Evolutionary conservation across 1,284 basidiomycete genomes (phyloP), one percentile per base, ranked within the genome.

Genomic region (Acaromyces ingoldii): DNA sequence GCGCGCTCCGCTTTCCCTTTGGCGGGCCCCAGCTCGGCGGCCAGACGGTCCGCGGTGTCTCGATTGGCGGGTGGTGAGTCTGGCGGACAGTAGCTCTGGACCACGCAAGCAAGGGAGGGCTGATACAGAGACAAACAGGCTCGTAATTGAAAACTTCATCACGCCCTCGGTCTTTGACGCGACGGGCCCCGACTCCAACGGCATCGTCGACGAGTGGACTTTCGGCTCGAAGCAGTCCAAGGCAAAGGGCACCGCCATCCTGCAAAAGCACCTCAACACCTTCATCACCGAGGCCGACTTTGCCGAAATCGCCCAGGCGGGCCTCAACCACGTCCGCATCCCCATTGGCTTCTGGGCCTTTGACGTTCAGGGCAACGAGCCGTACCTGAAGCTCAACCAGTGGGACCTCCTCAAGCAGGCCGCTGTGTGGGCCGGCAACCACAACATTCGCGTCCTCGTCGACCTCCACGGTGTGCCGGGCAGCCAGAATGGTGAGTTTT

Each of bases 271-370:
- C 70, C 89, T 88, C 86, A 78, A 87, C 58, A 84, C 85, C 3
- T 91, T 82, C 81, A 86, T 90, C 60, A 88, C 85, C 6, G 84
- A 89, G 71, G 67, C 77, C 21, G 88, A 91, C 74, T 85, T 91
- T 64, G 76, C 76, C 33, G 81, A 79, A 46, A 90, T 90, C 50
- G 59, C 58, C 10, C 53, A 51, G 13, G 54, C 48, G 6, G 61
- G 63, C 15, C 36, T 70, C 31, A 70, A 89, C 73, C 88, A 89
- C 73, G 86, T 90, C 56, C 83, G 91, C 34, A 77, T 95, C 36
- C 90, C 91, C 2, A 87, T 95, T 58, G 88, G 88, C 17, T 90
- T 85, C 76, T 95, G 91, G 91, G 90, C 90, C 1, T 90, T 88
- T 63, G 87, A 91, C 49, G 83, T 88, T 19, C 81, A 82, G n/a